phyloP scores from a whole-genome alignment of 148 eudicot genomes.

The Chenopodium berlandieri region DNA sequence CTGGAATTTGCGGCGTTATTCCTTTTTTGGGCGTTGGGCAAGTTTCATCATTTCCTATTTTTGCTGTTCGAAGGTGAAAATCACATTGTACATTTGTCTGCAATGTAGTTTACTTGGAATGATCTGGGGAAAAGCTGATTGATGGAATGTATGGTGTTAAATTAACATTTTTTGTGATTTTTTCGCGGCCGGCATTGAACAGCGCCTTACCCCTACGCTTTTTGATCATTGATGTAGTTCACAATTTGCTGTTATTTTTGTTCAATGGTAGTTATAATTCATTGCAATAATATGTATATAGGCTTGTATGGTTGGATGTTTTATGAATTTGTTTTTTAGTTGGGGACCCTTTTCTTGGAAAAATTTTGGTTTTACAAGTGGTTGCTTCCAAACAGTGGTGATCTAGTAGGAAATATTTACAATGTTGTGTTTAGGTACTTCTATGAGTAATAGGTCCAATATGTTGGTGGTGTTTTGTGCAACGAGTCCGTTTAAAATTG shows the following conservation, averaged over 20 bases:
- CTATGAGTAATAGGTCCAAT: not conserved
- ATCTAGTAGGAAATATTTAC: not conserved
- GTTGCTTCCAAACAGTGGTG: not conserved
- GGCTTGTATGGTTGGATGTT: not conserved
- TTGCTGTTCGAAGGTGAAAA: not conserved
- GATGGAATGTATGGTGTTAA: too few species aligned
- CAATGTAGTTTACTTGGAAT: not conserved
- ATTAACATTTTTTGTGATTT: too few species aligned
- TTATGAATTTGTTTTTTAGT: not conserved
- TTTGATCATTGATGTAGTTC: too few species aligned
- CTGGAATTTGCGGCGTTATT: constrained; percentile 15
- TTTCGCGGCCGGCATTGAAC: not conserved
- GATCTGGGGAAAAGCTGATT: not conserved
- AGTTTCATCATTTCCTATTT: not conserved
- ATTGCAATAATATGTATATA: not conserved
- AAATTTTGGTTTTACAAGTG: not conserved
- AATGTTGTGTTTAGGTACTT: not conserved
- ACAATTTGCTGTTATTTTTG: not conserved
- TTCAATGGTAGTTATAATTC: not conserved
- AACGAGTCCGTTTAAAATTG: not conserved
- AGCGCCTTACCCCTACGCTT: not conserved
- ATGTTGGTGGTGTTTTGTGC: not conserved
- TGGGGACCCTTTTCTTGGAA: not conserved
- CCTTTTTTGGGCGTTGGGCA: constrained; percentile 21
- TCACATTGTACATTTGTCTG: not conserved